Percentiles rank a stretch among this genome's conserved stretches.
Evolutionary conservation across 352 stramenopile species (phyloP).

Genomic region (Globisporangium paddicum): DNA sequence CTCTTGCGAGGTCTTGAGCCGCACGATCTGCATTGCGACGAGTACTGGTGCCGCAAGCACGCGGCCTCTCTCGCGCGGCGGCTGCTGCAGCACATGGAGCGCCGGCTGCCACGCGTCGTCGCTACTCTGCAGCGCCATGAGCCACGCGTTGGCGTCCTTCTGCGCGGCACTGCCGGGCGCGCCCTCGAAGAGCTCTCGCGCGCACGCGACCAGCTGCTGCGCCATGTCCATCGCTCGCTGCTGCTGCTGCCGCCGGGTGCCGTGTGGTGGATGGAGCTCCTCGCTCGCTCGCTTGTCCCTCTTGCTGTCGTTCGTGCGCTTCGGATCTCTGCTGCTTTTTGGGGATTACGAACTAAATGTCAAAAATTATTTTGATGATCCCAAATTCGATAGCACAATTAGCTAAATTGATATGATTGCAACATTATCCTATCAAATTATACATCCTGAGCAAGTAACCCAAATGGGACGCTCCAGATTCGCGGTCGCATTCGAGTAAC

Average conservation of each 20-base stretch:
- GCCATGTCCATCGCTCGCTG: constrained; percentile 22
- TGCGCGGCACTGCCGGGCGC: constrained; percentile 46
- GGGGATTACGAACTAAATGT: no score
- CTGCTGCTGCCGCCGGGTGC: no score
- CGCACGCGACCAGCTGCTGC: constrained; percentile 51
- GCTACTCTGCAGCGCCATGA: constrained; percentile 56
- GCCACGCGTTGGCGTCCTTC: constrained; percentile 57
- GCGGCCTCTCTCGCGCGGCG: constrained; percentile 15
- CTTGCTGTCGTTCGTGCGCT: no score
- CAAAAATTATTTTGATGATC: no score
- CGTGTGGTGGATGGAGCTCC: background rate
- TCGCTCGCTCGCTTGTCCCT: background rate
- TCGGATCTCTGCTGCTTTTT: no score
- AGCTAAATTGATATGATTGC: no score
- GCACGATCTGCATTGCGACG: constrained; percentile 67
- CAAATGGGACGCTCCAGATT: no score
- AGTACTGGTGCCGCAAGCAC: constrained; percentile 32
- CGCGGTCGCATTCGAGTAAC: no score
- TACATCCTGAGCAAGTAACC: no score
- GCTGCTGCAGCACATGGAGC: constrained; percentile 46
- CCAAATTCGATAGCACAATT: no score
- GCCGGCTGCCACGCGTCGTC: constrained; percentile 54
- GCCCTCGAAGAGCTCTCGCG: constrained; percentile 64
- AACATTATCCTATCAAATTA: no score
- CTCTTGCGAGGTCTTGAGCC: constrained; percentile 51